Evolutionary conservation across 192 early-diverging fungal genomes (phyloP).

Genomic region (Coemansia interrupta): DNA sequence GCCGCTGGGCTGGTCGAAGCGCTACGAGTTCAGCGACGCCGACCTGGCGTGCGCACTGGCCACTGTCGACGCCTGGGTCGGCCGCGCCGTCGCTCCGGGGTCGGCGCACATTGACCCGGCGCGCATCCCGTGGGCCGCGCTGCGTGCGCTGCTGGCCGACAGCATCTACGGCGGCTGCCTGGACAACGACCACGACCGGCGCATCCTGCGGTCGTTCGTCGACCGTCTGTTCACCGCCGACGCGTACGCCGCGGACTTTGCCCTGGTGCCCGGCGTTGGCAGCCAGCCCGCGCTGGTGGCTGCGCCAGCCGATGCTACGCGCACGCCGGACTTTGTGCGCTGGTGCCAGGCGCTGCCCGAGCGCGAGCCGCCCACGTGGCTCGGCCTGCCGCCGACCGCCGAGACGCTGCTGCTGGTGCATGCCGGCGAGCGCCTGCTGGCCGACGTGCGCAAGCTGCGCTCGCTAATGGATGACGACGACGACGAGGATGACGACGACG

Average conservation of each 20-base stretch:
- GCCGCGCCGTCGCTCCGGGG: slow-evolving; percentile 63
- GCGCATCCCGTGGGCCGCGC: slow-evolving; percentile 94
- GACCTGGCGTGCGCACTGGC: slow-evolving; percentile 88
- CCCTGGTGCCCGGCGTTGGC: slow-evolving; percentile 57
- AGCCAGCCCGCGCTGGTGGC: slow-evolving; percentile 47
- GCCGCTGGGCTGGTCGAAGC: slow-evolving; percentile 96
- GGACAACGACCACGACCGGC: slow-evolving; percentile 88
- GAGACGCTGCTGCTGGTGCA: slow-evolving; percentile 83
- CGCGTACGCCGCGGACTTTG: slow-evolving; percentile 79
- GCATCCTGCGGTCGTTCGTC: slow-evolving; percentile 82
- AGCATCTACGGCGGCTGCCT: slow-evolving; percentile 97
- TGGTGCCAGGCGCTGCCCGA: slow-evolving; percentile 90
- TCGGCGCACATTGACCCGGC: slow-evolving; percentile 88
- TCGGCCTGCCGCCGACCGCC: slow-evolving; percentile 90
- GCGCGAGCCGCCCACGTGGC: slow-evolving; percentile 93
- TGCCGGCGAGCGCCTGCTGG: slow-evolving; percentile 76
- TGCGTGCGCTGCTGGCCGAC: slow-evolving; percentile 77
- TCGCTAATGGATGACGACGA: slow-evolving; percentile 80
- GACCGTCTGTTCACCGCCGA: slow-evolving; percentile 71
- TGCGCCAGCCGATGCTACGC: slow-evolving; percentile 79
- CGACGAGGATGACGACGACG: slow-evolving; percentile 19
- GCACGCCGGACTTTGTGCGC: slow-evolving; percentile 75
- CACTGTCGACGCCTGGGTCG: slow-evolving; percentile 93
- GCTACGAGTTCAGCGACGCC: slow-evolving; percentile 98
- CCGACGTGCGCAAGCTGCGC: slow-evolving; percentile 82